Evolutionary conservation across 164 flowering plant species (phyloP).

Genomic region (Paratinospora sagittata): DNA sequence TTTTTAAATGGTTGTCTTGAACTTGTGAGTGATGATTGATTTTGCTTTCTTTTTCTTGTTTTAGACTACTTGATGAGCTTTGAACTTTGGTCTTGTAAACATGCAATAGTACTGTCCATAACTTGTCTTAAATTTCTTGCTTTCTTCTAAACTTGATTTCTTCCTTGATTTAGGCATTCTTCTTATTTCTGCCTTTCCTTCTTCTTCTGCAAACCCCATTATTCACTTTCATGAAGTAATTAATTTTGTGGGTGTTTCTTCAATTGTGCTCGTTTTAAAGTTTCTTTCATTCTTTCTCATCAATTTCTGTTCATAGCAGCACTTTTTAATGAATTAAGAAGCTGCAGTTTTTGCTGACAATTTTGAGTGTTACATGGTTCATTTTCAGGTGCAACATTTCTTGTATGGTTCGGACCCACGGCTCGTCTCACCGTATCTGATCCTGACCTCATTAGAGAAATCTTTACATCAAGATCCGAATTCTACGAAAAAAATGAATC

Average conservation of each 20-base stretch:
- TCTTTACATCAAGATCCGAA: conserved; percentile 68
- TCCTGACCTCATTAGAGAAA: conserved; percentile 82
- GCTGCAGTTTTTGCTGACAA: too few relatives aligned
- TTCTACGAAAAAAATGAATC: conserved; percentile 82
- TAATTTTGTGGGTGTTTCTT: too few relatives aligned
- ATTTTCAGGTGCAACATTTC: conserved; percentile 73
- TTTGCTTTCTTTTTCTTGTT: conserved; percentile 12
- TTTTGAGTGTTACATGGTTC: not conserved
- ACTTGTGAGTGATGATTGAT: not conserved
- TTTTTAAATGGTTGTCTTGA: not conserved
- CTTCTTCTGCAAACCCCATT: conserved; percentile 22
- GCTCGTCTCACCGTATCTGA: conserved; percentile 78
- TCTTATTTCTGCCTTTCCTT: not conserved
- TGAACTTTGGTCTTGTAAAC: conserved; percentile 7
- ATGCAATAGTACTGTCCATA: not conserved
- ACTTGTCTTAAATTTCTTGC: not conserved
- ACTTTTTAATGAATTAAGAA: too few relatives aligned
- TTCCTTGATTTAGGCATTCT: too few relatives aligned
- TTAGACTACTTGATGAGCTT: conserved; percentile 8
- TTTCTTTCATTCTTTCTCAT: too few relatives aligned
- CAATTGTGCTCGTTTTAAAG: too few relatives aligned
- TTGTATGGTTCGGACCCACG: conserved; percentile 96
- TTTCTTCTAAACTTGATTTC: not conserved
- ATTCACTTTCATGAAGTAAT: too few relatives aligned
- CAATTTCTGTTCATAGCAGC: too few relatives aligned